Base-by-base conservation (phyloP, 768 basidiomycete species). In the Chlorophyllum brunneum region DNA sequence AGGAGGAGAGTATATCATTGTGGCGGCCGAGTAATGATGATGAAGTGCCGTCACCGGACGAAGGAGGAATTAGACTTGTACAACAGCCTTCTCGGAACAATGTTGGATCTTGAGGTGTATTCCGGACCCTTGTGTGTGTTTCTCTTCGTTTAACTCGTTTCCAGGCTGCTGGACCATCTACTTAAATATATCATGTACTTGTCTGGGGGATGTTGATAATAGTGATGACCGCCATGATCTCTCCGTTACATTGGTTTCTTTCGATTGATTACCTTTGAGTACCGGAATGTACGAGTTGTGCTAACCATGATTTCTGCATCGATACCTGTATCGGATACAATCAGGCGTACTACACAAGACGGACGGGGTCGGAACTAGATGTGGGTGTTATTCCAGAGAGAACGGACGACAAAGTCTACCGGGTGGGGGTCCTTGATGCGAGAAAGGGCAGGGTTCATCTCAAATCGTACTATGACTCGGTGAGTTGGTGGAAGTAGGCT, bases 1-100 rank as follows among this genome's bases (percentile, higher is more conserved):
- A 64, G 43, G 85, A 86, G 51, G 85, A 87, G 67, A 81, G 80
- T 49, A 63, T 77, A 46, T 75, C 81, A 43, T 58, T 87, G 49
- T 82, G 78, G 78, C 64, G 65, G 18, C 54, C 51, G 27, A 63
- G 33, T 38, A 66, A 63, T n/a, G 56, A 56, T 22, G 64, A 62
- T 4, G 66, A 63, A n/a, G 52, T 47, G 30, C 40, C 61, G 3
- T 38, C 54, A 18, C 37, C 47, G 16, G 22, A n/a, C 24, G 56
- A 52, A 11, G 65, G 63, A 4, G 72, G 75, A 2, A 71, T 77
- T 58, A 62, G 76, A 55, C 61, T 77, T 47, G 76, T 77, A 30
- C 65, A 68, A 34, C 56, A 61, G 48, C 51, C 52, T 8, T 10
- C 22, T 27, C 24, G 36, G 47, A 24, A 16, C 11, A 26, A 37